phyloP scores from a whole-genome alignment of 129 eudicot species.

The Heracleum sosnowskyi region DNA sequence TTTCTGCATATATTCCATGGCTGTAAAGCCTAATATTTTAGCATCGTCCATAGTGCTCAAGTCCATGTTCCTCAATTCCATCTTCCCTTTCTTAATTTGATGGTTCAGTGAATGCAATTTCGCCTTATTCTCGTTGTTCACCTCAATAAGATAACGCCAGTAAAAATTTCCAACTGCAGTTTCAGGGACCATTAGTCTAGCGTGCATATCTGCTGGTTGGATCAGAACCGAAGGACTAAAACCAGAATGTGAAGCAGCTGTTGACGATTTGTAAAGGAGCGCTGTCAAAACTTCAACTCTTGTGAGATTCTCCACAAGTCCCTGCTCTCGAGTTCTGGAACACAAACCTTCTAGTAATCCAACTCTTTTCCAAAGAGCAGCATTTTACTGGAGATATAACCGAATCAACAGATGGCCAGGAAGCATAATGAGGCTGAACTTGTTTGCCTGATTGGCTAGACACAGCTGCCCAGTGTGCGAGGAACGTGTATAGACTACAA shows the following conservation, averaged over 20 bases:
- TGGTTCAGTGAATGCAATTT: not conserved
- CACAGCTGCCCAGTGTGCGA: constrained; percentile 4
- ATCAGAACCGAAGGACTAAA: not conserved
- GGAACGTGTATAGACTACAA: not conserved
- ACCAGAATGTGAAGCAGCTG: not conserved
- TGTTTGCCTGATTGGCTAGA: not conserved
- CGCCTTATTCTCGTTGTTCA: not conserved
- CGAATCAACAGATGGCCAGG: not conserved
- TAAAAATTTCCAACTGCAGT: constrained; percentile 5
- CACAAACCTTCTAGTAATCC: not conserved
- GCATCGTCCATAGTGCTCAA: not conserved
- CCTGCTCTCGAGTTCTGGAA: constrained; percentile 6
- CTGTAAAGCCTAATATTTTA: not conserved
- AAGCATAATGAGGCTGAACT: not conserved
- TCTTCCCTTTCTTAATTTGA: not conserved
- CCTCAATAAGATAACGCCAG: not conserved
- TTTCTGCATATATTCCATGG: not conserved
- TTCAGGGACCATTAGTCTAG: not conserved
- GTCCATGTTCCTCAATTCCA: not conserved
- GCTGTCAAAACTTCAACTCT: constrained; percentile 17
- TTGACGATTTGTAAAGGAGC: not conserved
- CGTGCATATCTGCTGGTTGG: not conserved
- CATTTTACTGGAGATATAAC: not conserved
- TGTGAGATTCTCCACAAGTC: constrained; percentile 6
- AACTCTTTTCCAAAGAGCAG: not conserved